Evolutionary conservation across 2,329 filamentous ascomycete species (phyloP).

Genomic region (Fusarium sp.): DNA sequence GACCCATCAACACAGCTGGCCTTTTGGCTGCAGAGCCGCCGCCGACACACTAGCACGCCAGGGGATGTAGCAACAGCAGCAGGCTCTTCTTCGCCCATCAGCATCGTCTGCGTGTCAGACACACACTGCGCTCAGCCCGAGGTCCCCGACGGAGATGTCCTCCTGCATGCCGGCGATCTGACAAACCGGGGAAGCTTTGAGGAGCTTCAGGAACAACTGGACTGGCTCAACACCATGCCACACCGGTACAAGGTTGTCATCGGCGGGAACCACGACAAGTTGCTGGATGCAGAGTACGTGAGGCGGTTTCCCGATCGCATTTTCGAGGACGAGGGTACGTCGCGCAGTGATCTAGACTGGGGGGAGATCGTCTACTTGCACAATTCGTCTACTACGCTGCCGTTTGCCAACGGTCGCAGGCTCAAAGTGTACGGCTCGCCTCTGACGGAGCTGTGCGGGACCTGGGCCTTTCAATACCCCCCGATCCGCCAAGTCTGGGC

Average conservation of each 20-base stretch:
- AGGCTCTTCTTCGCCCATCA: background rate
- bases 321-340: background rate
- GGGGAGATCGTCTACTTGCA: conserved; percentile 51
- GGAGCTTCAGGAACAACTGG: conserved; percentile 17
- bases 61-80: background rate
- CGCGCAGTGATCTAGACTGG: conserved; percentile 44
- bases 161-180: conserved; percentile 27
- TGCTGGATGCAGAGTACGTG: conserved; percentile 15
- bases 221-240: conserved; percentile 9
- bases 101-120: conserved; percentile 22
- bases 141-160: conserved; percentile 20
- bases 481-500: conserved; percentile 13
- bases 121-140: conserved; percentile 18
- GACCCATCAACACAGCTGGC: conserved; percentile 2
- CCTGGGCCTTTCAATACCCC: conserved; percentile 57
- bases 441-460: conserved; percentile 47
- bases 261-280: conserved; percentile 21
- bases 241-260: conserved; percentile 21
- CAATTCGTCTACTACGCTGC: conserved; percentile 41
- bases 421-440: conserved; percentile 53
- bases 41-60: background rate
- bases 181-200: conserved; percentile 17
- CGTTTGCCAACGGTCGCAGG: conserved; percentile 41
- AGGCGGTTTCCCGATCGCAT: background rate
- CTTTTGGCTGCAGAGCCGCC: conserved; percentile 5